A percentile compares a stretch with the other conserved stretches of the same genome.
These are phyloP conservation scores for Tulasnella sp. DNA, from an alignment of 768 basidiomycete genomes.

Conservation along the genomic window DNA sequence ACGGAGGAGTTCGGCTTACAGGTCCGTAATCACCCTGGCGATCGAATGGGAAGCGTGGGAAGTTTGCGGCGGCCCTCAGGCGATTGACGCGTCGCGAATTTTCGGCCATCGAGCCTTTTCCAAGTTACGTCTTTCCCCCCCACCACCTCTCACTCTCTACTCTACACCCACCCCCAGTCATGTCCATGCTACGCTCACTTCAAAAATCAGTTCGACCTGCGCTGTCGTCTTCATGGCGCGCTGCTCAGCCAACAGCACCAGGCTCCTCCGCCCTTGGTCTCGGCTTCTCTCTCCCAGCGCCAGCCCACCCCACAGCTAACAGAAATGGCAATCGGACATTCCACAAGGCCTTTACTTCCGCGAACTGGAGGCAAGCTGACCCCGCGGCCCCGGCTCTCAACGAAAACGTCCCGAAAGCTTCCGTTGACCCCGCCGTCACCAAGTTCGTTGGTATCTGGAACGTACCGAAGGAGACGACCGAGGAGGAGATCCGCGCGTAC, in stretches of 20 bases:
- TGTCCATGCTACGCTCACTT: slow-evolving; percentile 4
- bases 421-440: slow-evolving; percentile 7
- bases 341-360: neutral
- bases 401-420: neutral
- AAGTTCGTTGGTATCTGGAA: slow-evolving; percentile 7
- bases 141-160: neutral
- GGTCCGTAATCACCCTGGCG: neutral
- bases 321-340: neutral
- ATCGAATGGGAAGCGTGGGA: neutral
- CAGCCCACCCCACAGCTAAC: slow-evolving; percentile 2
- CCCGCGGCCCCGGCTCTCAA: neutral
- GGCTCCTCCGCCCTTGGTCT: neutral
- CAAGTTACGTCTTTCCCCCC: neutral
- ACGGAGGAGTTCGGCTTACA: neutral
- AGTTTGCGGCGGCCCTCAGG: neutral
- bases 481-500: slow-evolving; percentile 9
- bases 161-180: neutral
- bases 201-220: slow-evolving; percentile 17
- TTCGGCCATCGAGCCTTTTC: slow-evolving; percentile 1
- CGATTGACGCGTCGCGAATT: slow-evolving; percentile 13
- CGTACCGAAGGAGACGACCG: neutral
- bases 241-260: slow-evolving; percentile 9
- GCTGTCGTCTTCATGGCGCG: neutral
- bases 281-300: neutral
- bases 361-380: slow-evolving; percentile 8